Conservation (phyloP, 2,329 filamentous ascomycete species). For the Botrytis galanthina region DNA sequence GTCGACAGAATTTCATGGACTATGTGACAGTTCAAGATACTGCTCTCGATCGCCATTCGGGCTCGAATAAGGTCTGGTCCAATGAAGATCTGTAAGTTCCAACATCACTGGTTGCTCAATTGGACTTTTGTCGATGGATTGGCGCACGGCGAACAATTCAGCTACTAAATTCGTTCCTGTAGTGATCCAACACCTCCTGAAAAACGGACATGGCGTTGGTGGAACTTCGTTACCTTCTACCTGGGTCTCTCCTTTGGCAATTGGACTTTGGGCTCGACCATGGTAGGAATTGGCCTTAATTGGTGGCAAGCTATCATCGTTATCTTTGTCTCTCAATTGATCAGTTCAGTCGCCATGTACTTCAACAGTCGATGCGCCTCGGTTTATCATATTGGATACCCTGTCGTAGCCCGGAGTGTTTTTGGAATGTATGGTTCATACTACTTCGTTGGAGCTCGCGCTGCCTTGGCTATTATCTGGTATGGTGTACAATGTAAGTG, state of each 20-base stretch:
- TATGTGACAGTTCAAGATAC: conserved; percentile 31
- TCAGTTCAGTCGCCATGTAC: conserved; percentile 45
- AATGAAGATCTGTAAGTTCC: conserved; percentile 39
- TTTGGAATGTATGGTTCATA: conserved; percentile 48
- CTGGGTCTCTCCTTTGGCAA: conserved; percentile 44
- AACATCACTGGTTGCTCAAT: conserved; percentile 36
- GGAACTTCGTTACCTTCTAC: conserved; percentile 44
- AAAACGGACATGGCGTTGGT: conserved; percentile 36
- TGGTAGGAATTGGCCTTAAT: conserved; percentile 45
- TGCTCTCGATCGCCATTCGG: conserved; percentile 29
- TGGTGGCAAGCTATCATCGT: conserved; percentile 47
- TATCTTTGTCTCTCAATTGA: conserved; percentile 45
- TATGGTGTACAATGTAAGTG: conserved; percentile 65
- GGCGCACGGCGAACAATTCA: conserved; percentile 1
- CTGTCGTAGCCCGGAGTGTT: conserved; percentile 38
- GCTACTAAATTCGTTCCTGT: conserved; percentile 29
- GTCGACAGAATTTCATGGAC: conserved; percentile 26
- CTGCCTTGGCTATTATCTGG: conserved; percentile 51
- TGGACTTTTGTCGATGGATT: conserved; percentile 4
- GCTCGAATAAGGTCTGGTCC: conserved; percentile 26
- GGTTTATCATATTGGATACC: conserved; percentile 46
- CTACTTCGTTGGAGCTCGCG: conserved; percentile 43
- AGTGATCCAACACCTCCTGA: conserved; percentile 35
- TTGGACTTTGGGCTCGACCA: conserved; percentile 43
- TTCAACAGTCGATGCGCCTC: conserved; percentile 42